A percentile compares a stretch with the other conserved stretches of the same genome.
These are phyloP conservation scores for Talaromyces verruculosus DNA, from an alignment of 2,329 filamentous ascomycete genomes.

Conservation along the genomic window DNA sequence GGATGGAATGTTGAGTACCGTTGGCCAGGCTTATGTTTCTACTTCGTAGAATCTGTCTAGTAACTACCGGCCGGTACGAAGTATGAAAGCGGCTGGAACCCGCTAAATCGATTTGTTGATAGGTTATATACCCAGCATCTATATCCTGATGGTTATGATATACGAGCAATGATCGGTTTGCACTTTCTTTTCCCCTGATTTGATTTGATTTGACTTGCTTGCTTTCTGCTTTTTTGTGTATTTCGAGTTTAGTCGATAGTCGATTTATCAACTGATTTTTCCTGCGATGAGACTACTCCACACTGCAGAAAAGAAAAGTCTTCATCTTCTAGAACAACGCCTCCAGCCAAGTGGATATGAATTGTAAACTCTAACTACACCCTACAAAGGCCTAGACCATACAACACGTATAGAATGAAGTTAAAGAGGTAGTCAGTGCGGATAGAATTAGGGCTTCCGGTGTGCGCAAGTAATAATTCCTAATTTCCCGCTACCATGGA, in stretches of 20 bases:
- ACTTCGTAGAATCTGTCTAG: slow-evolving; percentile 4
- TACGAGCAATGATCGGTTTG: neutral
- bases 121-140: neutral
- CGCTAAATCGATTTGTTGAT: slow-evolving; percentile 3
- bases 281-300: neutral
- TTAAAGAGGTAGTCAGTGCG: neutral
- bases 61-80: neutral
- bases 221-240: neutral
- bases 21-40: slow-evolving; percentile 34
- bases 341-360: neutral
- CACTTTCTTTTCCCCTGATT: neutral
- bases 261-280: neutral
- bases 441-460: neutral
- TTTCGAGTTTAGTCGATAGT: neutral
- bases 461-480: neutral
- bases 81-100: neutral
- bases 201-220: neutral
- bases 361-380: neutral
- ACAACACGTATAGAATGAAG: neutral
- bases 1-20: slow-evolving; percentile 29
- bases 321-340: neutral
- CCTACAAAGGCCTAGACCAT: neutral
- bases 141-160: slow-evolving; percentile 1
- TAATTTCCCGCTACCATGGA: neutral
- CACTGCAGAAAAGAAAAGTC: neutral